Evolutionary conservation across 2,329 filamentous ascomycete genomes (phyloP).

Genomic region (Fusarium tjaetaba): DNA sequence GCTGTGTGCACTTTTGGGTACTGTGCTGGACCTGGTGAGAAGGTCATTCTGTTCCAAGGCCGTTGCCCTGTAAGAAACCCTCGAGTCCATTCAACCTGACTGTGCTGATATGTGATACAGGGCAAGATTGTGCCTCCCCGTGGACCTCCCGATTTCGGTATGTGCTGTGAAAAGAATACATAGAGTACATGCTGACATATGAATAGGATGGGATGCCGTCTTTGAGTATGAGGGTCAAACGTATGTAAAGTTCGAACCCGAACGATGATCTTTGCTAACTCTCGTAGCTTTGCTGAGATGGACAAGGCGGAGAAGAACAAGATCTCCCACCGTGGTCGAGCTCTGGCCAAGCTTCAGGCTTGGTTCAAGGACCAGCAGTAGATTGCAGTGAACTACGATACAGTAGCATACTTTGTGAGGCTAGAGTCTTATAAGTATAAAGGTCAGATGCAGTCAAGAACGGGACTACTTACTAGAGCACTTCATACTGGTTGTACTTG

Average conservation of each 20-base stretch:
- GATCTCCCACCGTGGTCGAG: constrained; percentile 89
- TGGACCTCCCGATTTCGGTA: constrained; percentile 85
- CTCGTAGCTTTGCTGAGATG: constrained; percentile 86
- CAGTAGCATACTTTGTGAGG: constrained; percentile 30
- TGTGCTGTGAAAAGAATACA: constrained; percentile 11
- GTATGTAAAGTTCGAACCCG: constrained; percentile 49
- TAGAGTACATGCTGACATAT: constrained; percentile 17
- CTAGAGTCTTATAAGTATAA: constrained; percentile 17
- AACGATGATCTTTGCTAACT: constrained; percentile 15
- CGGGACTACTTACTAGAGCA: constrained; percentile 69
- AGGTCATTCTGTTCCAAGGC: constrained; percentile 91
- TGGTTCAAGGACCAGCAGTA: constrained; percentile 71
- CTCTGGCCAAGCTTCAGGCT: constrained; percentile 83
- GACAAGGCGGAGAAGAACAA: constrained; percentile 86
- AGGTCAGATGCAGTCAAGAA: not conserved
- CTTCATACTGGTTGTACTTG: constrained; percentile 81
- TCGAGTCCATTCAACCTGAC: not conserved
- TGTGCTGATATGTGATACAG: constrained; percentile 40
- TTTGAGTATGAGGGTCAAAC: constrained; percentile 95
- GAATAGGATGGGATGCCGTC: constrained; percentile 89
- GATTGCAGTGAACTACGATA: not conserved
- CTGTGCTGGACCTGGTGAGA: constrained; percentile 82
- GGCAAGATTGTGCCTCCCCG: constrained; percentile 86
- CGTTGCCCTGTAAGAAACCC: constrained; percentile 73
- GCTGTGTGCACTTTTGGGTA: constrained; percentile 98